phyloP scores from a whole-genome alignment of 1,284 basidiomycete genomes.

The Boletus chippewaensis region DNA sequence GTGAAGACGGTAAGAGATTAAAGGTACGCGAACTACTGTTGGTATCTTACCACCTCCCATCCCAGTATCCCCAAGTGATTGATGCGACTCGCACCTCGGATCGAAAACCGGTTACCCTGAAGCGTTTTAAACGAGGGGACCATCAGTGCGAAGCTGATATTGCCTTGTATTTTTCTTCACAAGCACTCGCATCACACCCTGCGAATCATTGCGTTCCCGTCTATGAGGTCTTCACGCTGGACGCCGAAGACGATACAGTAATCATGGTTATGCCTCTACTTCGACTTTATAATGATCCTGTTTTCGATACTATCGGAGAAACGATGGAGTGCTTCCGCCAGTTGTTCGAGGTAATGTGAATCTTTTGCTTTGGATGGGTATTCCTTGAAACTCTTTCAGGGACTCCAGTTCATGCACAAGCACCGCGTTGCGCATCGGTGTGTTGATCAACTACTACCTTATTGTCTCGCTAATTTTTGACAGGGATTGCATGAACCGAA shows the following conservation, averaged over 20 bases:
- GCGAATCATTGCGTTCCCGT: slow-evolving; percentile 35
- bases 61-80: slow-evolving; percentile 17
- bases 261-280: slow-evolving; percentile 34
- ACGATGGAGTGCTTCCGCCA: slow-evolving; percentile 32
- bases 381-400: slow-evolving; percentile 7
- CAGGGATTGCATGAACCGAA: slow-evolving; percentile 22
- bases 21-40: background rate
- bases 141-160: slow-evolving; percentile 29
- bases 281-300: slow-evolving; percentile 19
- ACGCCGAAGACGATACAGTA: slow-evolving; percentile 1
- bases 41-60: background rate
- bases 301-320: slow-evolving; percentile 33
- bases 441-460: background rate
- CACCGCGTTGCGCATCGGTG: slow-evolving; percentile 16
- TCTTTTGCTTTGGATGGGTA: background rate
- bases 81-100: slow-evolving; percentile 33
- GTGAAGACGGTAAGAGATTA: slow-evolving; percentile 8
- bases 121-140: slow-evolving; percentile 12
- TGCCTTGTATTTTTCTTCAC: slow-evolving; percentile 19
- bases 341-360: slow-evolving; percentile 32
- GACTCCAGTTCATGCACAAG: slow-evolving; percentile 19
- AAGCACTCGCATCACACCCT: slow-evolving; percentile 14
- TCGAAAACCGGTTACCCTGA: slow-evolving; percentile 28
- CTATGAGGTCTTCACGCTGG: slow-evolving; percentile 25
- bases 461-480: background rate